Evolutionary conservation across 768 basidiomycete genomes (phyloP).

Genomic region (Serendipita vermifera): DNA sequence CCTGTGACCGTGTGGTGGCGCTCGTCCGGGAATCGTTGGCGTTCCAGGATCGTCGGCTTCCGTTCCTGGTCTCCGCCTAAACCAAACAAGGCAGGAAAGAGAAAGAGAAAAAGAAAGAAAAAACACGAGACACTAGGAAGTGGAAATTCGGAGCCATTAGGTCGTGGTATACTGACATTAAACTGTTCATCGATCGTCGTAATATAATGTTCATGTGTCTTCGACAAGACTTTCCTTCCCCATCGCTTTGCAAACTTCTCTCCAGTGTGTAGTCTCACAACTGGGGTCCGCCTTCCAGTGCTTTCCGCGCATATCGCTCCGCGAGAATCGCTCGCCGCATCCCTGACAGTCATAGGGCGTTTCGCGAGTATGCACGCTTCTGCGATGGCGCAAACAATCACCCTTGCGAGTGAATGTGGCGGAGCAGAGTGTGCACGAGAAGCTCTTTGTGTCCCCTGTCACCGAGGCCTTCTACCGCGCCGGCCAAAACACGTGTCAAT

Average conservation of each 20-base stretch:
- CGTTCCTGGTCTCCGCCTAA: background rate
- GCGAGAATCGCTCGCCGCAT: slow-evolving; percentile 3
- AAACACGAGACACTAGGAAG: background rate
- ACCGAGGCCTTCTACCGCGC: background rate
- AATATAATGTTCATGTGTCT: background rate
- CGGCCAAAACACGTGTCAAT: too few species aligned
- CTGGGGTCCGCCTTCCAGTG: slow-evolving; percentile 1
- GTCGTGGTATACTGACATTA: background rate
- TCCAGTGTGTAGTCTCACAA: slow-evolving; percentile 3
- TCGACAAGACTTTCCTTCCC: background rate
- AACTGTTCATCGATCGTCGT: background rate
- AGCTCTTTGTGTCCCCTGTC: background rate
- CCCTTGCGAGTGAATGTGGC: slow-evolving; percentile 5
- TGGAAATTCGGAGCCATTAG: background rate
- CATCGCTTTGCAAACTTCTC: slow-evolving; percentile 4
- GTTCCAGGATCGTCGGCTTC: background rate
- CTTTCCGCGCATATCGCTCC: slow-evolving; percentile 6
- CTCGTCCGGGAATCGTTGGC: background rate
- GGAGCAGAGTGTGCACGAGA: background rate
- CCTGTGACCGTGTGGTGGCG: background rate
- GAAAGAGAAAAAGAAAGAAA: background rate
- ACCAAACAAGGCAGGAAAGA: background rate
- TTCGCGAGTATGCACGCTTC: slow-evolving; percentile 5
- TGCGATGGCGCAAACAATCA: background rate
- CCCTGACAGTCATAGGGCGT: slow-evolving; percentile 8